A percentile compares a stretch with the other conserved stretches of the same genome.
Conservation (phyloP, 345 rosid species). For the Abelmoschus esculentus region DNA sequence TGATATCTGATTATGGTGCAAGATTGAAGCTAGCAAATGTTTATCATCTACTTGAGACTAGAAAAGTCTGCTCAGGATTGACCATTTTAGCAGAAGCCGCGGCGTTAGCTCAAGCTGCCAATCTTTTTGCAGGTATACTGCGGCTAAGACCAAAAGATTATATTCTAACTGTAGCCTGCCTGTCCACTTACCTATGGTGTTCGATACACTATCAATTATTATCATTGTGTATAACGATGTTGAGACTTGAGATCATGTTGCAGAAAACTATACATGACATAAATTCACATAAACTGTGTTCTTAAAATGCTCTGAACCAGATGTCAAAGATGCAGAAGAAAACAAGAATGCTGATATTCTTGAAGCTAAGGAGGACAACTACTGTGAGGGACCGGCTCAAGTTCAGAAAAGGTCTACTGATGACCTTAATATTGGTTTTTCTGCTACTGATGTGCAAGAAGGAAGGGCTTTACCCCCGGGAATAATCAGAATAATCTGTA, state of each 20-base stretch:
- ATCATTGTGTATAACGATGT: not conserved
- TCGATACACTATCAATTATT: not conserved
- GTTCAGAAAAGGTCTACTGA: slow-evolving; percentile 9
- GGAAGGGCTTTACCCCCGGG: slow-evolving; percentile 21
- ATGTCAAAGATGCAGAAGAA: slow-evolving; percentile 10
- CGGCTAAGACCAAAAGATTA: not conserved
- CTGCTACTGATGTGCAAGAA: slow-evolving; percentile 11
- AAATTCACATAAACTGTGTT: not conserved
- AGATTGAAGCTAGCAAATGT: slow-evolving; percentile 19
- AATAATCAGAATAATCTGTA: slow-evolving; percentile 23
- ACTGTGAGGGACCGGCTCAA: not conserved
- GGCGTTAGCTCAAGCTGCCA: slow-evolving; percentile 23
- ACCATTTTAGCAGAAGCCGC: slow-evolving; percentile 27
- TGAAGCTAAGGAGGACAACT: slow-evolving; percentile 8
- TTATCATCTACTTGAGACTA: slow-evolving; percentile 16
- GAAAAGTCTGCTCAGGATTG: slow-evolving; percentile 24
- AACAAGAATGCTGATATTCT: slow-evolving; percentile 7
- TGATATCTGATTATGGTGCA: slow-evolving; percentile 7
- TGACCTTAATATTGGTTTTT: slow-evolving; percentile 6
- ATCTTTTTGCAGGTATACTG: slow-evolving; percentile 21
- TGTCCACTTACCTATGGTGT: not conserved
- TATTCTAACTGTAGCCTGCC: not conserved
- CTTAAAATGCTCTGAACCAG: not conserved
- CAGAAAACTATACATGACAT: not conserved
- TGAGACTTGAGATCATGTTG: slow-evolving; percentile 10